Base-by-base conservation (phyloP, 306 rosid genomes). In the Prunus campanulata region DNA sequence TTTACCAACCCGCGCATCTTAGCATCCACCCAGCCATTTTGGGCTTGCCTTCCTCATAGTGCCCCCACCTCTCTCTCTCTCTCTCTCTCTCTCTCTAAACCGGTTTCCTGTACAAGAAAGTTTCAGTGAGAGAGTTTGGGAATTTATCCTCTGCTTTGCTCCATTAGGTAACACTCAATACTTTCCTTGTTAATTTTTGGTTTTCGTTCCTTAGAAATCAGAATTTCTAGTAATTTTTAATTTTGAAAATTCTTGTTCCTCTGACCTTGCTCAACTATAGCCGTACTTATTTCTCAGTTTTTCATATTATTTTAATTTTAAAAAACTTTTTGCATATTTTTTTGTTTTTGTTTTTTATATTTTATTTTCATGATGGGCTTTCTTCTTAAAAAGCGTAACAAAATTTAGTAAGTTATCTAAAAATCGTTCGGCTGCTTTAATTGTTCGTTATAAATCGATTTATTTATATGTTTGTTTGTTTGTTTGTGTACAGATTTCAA, bases 1-100 rank as follows among this genome's bases (percentile, higher is more conserved):
- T 48, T 2, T 24, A 64, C 82, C 74, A 11, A 49, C 52, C 52
- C 46, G 71, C 54, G 74, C 51, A 68, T 44, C 54, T 32, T 74
- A 83, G 66, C 54, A 15, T 18, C 3, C 5, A 8, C 8, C 75
- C 68, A 69, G 46, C 57, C 71, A n/a, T 50, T 20, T 69, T 46
- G 11, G 63, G 50, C 54, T 49, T 15, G 19, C 22, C 20, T 52
- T 18, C 9, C 25, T 25, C 13, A 20, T 15, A 9, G 62, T 56
- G 2, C 62, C 62, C 32, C 2, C 54, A 6, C n/a, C 29, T 52
- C 29, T 20, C 16, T 62, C 48, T 57, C 20, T 7, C 19, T 10
- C 57, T 76, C 73, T 24, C 71, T 61, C n/a, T 22, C 71, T 61
- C n/a, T n/a, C 13, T 11, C 15, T 0, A n/a, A 61, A 44, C 76